Evolutionary conservation across 805 yeast species (phyloP).

Genomic region (Barnettozyma populi): DNA sequence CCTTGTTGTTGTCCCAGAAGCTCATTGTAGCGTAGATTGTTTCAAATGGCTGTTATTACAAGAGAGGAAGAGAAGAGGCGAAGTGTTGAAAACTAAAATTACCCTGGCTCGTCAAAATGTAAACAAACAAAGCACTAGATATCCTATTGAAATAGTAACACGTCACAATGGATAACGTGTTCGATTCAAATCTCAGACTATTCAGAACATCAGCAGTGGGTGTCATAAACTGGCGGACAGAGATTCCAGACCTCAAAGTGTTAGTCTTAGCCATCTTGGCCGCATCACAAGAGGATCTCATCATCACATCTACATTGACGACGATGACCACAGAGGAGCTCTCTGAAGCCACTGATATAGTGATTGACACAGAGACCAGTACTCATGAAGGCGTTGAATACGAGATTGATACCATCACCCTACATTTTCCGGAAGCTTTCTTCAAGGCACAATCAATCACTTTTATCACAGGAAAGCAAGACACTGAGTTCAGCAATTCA

Average conservation of each 20-base stretch:
- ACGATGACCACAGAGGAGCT: constrained; percentile 15
- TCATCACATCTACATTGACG: constrained; percentile 16
- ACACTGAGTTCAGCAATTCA: constrained; percentile 7
- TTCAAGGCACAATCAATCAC: constrained; percentile 17
- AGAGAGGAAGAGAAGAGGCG: background rate
- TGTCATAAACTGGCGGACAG: constrained; percentile 9
- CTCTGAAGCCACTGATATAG: constrained; percentile 12
- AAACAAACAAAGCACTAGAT: background rate
- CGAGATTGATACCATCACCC: constrained; percentile 5
- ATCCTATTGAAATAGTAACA: too few species aligned
- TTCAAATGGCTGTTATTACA: background rate
- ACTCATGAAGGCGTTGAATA: constrained; percentile 3
- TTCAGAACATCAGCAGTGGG: constrained; percentile 11
- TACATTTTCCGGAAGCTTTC: constrained; percentile 19
- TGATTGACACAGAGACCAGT: constrained; percentile 3
- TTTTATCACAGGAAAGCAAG: constrained; percentile 5
- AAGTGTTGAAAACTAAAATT: background rate
- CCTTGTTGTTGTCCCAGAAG: constrained; percentile 40
- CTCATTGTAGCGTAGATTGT: constrained; percentile 13
- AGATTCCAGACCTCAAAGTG: constrained; percentile 14
- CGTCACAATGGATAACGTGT: constrained; percentile 10
- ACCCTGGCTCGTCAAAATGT: constrained; percentile 1
- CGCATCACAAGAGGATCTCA: constrained; percentile 21
- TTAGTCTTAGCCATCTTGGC: constrained; percentile 20
- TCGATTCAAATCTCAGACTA: constrained; percentile 16